Conservation (phyloP, 2,329 filamentous ascomycete species). For the Cytospora chrysosperma region DNA sequence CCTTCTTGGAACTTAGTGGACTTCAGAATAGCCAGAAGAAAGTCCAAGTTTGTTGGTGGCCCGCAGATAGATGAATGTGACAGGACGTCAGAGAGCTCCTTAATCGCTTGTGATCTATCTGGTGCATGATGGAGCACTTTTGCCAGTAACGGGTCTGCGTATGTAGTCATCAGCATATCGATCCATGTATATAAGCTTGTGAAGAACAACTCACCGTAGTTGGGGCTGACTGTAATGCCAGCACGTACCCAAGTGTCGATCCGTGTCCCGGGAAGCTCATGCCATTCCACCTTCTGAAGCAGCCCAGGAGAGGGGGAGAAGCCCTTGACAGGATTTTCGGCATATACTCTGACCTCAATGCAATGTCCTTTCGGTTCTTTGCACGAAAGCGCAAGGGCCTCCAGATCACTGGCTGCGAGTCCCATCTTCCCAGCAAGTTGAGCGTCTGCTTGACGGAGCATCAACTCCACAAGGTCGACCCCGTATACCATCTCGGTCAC, state of each 20-base stretch:
- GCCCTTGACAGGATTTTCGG: constrained; percentile 54
- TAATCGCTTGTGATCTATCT: constrained; percentile 40
- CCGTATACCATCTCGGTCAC: constrained; percentile 77
- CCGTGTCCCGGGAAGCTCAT: constrained; percentile 46
- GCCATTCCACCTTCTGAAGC: constrained; percentile 57
- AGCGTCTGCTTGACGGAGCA: constrained; percentile 39
- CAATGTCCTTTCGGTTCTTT: constrained; percentile 33
- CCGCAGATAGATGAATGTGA: constrained; percentile 48
- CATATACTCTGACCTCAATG: constrained; percentile 42
- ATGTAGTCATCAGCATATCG: not conserved
- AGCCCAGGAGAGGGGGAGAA: constrained; percentile 60
- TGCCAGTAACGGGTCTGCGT: constrained; percentile 51
- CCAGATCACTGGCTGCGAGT: constrained; percentile 23
- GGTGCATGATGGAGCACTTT: constrained; percentile 57
- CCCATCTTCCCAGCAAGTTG: constrained; percentile 28
- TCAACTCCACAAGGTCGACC: constrained; percentile 65
- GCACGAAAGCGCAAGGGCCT: constrained; percentile 11
- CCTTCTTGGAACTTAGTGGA: constrained; percentile 47
- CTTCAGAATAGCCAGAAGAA: constrained; percentile 49
- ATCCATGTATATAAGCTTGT: not conserved
- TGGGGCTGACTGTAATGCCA: constrained; percentile 55
- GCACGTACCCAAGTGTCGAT: constrained; percentile 65
- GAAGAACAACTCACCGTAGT: constrained; percentile 45
- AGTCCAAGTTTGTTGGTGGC: constrained; percentile 57
- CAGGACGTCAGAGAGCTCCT: constrained; percentile 44